Evolutionary conservation across 225 moss, liverwort and hornwort species (phyloP).

Genomic region (Straminergon stramineum): DNA sequence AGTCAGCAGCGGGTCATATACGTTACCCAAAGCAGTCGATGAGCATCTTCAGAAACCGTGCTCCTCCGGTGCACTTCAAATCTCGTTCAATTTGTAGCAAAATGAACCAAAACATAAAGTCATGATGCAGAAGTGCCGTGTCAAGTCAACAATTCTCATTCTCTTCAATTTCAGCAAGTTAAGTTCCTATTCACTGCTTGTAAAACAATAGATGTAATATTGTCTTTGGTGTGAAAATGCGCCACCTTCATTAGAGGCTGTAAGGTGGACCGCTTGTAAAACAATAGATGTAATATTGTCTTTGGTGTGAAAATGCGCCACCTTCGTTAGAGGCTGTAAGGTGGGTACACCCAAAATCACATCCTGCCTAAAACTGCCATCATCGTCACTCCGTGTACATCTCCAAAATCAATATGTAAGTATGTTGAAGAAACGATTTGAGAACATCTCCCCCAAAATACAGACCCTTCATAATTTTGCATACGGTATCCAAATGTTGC

Average conservation of each 20-base stretch:
- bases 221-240: background rate
- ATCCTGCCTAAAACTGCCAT: too few relatives aligned
- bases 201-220: background rate
- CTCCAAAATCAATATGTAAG: too few relatives aligned
- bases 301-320: background rate
- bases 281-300: background rate
- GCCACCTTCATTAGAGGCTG: background rate
- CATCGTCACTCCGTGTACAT: too few relatives aligned
- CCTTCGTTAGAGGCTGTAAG: background rate
- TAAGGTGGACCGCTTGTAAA: background rate
- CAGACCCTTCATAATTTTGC: too few relatives aligned
- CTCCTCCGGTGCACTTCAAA: background rate
- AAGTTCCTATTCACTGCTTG: background rate
- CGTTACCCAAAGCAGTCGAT: background rate
- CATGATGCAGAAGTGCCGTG: background rate
- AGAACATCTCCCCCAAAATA: too few relatives aligned
- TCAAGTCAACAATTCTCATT: background rate
- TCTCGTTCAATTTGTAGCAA: background rate
- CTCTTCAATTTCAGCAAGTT: background rate
- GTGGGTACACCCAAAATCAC: too few relatives aligned
- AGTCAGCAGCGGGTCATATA: background rate
- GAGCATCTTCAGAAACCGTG: background rate
- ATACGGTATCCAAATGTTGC: too few relatives aligned
- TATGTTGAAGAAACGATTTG: too few relatives aligned
- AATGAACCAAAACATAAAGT: background rate